Conservation (phyloP, 345 rosid genomes). For the Populus simonii region DNA sequence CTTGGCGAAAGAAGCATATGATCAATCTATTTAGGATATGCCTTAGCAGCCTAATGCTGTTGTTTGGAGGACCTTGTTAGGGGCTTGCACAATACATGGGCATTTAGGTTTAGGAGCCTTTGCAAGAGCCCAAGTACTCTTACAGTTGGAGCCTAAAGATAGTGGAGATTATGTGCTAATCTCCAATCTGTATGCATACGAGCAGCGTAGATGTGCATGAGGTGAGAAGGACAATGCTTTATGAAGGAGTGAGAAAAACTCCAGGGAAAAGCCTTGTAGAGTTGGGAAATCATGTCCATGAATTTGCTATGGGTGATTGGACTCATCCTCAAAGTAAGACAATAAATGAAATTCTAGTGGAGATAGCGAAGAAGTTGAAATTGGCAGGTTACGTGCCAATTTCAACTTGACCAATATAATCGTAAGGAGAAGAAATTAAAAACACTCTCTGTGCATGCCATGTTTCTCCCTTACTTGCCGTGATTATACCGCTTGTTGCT, state of each 20-base stretch:
- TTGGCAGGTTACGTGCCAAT: constrained; percentile 57
- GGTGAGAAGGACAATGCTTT: constrained; percentile 56
- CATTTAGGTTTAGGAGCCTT: constrained; percentile 55
- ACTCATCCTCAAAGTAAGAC: constrained; percentile 53
- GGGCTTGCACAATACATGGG: constrained; percentile 67
- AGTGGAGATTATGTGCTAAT: constrained; percentile 82
- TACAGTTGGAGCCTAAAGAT: constrained; percentile 58
- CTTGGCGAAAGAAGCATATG: constrained; percentile 55
- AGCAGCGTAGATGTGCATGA: constrained; percentile 64
- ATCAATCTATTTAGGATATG: constrained; percentile 48
- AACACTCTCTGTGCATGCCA: too few relatives aligned
- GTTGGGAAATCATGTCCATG: constrained; percentile 59
- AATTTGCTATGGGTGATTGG: constrained; percentile 68
- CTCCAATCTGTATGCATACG: constrained; percentile 77
- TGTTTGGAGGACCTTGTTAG: constrained; percentile 75
- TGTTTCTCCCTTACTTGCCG: too few relatives aligned
- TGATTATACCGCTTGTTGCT: too few relatives aligned
- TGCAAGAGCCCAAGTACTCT: constrained; percentile 45
- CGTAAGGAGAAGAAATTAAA: too few relatives aligned
- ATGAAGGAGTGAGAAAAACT: constrained; percentile 58
- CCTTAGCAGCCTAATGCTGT: constrained; percentile 66
- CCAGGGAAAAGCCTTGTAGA: constrained; percentile 78
- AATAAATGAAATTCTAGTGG: constrained; percentile 52
- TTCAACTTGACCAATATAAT: too few relatives aligned
- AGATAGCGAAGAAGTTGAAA: constrained; percentile 55